Evolutionary conservation across 1,284 basidiomycete genomes (phyloP).

Genomic region (Earliella scabrosa): DNA sequence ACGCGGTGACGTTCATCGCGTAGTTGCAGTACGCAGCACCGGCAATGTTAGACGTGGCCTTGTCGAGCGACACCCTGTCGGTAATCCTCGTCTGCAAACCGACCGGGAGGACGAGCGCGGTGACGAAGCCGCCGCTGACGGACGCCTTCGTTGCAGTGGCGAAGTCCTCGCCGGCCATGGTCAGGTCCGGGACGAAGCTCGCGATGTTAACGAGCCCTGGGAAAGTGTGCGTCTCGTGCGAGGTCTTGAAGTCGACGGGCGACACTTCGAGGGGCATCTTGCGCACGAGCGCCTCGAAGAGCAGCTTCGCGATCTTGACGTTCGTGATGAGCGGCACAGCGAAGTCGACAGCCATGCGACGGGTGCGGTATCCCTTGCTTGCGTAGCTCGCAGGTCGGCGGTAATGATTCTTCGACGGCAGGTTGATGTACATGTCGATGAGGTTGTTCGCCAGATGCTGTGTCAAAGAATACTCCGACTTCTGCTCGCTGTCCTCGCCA

Average conservation of each 20-base stretch:
- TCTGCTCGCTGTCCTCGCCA: slow-evolving; percentile 80
- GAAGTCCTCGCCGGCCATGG: slow-evolving; percentile 69
- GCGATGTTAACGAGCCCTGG: slow-evolving; percentile 92
- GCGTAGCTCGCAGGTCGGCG: slow-evolving; percentile 96
- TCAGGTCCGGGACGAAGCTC: slow-evolving; percentile 84
- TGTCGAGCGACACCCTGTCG: slow-evolving; percentile 72
- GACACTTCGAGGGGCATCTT: slow-evolving; percentile 89
- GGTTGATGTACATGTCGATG: slow-evolving; percentile 99
- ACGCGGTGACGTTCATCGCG: slow-evolving; percentile 81
- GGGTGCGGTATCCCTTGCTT: slow-evolving; percentile 95
- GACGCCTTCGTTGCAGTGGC: slow-evolving; percentile 77
- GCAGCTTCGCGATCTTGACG: slow-evolving; percentile 98
- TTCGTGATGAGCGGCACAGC: slow-evolving; percentile 98
- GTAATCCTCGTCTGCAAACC: slow-evolving; percentile 67
- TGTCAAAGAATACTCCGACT: slow-evolving; percentile 94
- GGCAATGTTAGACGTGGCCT: slow-evolving; percentile 66
- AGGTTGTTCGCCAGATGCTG: slow-evolving; percentile 95
- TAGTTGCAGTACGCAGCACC: slow-evolving; percentile 85
- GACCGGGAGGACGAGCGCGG: slow-evolving; percentile 77
- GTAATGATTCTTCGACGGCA: slow-evolving; percentile 98
- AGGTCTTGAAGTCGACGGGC: slow-evolving; percentile 93
- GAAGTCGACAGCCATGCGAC: slow-evolving; percentile 99
- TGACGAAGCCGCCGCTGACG: slow-evolving; percentile 87
- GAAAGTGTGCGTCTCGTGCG: slow-evolving; percentile 89
- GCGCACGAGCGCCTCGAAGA: slow-evolving; percentile 94